Percentiles rank a stretch among this genome's conserved stretches.
These are phyloP conservation scores for Kingdonia uniflora DNA, from an alignment of 164 flowering plant species.

Conservation along the genomic window DNA sequence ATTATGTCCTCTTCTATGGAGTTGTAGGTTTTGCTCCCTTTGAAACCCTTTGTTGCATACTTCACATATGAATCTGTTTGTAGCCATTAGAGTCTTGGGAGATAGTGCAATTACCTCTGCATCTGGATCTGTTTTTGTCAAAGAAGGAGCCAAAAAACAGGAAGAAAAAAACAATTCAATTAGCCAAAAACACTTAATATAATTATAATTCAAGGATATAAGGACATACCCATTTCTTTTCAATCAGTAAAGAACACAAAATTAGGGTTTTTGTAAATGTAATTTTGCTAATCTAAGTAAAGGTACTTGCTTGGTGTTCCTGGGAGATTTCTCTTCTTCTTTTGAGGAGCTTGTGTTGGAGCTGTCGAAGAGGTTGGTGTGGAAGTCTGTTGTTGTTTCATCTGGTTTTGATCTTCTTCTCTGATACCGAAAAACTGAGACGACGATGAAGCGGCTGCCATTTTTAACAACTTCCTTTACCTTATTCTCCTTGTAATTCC, in stretches of 20 bases:
- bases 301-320: slow-evolving; percentile 81
- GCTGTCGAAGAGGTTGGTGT: slow-evolving; percentile 33
- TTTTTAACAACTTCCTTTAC: slow-evolving; percentile 9
- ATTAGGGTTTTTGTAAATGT: slow-evolving; percentile 12
- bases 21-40: slow-evolving; percentile 86
- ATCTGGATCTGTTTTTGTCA: slow-evolving; percentile 57
- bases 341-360: slow-evolving; percentile 30
- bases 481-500: slow-evolving; percentile 11
- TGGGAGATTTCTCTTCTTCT: slow-evolving; percentile 71
- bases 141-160: slow-evolving; percentile 5
- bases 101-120: slow-evolving; percentile 84
- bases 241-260: slow-evolving; percentile 2
- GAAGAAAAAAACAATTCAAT: slow-evolving; percentile 5
- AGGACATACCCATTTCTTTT: slow-evolving; percentile 1
- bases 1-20: slow-evolving; percentile 92
- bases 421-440: slow-evolving; percentile 29
- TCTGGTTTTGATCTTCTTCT: slow-evolving; percentile 43
- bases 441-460: slow-evolving; percentile 40
- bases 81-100: slow-evolving; percentile 87
- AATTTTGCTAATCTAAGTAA: not conserved
- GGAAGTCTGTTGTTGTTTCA: slow-evolving; percentile 26
- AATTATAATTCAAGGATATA: not conserved
- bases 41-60: slow-evolving; percentile 92
- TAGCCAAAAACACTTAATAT: not conserved
- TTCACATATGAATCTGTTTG: slow-evolving; percentile 86